phyloP scores from a whole-genome alignment of 768 basidiomycete genomes.

The Rhizopogon vulgaris region DNA sequence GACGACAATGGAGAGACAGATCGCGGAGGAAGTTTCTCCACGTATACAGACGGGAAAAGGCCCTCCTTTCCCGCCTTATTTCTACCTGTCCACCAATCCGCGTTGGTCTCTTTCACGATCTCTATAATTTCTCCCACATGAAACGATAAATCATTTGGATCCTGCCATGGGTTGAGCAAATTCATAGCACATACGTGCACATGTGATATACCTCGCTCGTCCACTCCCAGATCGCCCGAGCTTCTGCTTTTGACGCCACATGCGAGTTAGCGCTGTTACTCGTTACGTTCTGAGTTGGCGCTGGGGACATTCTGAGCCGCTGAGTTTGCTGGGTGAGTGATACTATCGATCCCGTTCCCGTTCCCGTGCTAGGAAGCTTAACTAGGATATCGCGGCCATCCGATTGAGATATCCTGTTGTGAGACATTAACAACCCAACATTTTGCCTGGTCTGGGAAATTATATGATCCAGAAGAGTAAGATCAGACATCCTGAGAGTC shows the following conservation, averaged over 20 bases:
- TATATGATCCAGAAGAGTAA: slow-evolving; percentile 29
- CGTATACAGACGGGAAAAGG: slow-evolving; percentile 74
- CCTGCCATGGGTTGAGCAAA: slow-evolving; percentile 34
- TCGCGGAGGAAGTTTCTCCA: slow-evolving; percentile 41
- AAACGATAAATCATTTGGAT: slow-evolving; percentile 75
- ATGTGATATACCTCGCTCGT: slow-evolving; percentile 18
- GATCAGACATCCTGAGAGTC: slow-evolving; percentile 15
- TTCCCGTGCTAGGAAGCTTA: slow-evolving; percentile 27
- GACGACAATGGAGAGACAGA: slow-evolving; percentile 14
- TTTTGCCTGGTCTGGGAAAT: slow-evolving; percentile 42
- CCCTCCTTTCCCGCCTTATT: slow-evolving; percentile 54
- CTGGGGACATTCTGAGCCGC: slow-evolving; percentile 20
- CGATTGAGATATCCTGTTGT: slow-evolving; percentile 33
- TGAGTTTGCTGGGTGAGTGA: slow-evolving; percentile 18
- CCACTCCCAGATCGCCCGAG: slow-evolving; percentile 25
- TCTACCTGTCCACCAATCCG: slow-evolving; percentile 88
- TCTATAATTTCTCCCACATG: slow-evolving; percentile 71
- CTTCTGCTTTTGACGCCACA: slow-evolving; percentile 13
- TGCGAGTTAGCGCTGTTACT: background rate
- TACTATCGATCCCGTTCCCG: slow-evolving; percentile 10
- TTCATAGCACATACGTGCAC: background rate
- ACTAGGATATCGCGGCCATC: slow-evolving; percentile 35
- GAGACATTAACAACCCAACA: slow-evolving; percentile 37
- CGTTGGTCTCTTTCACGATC: slow-evolving; percentile 75
- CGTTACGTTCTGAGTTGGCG: background rate